Evolutionary conservation across 139 green algal genomes (phyloP).

Genomic region (Desmodesmus armatus): DNA sequence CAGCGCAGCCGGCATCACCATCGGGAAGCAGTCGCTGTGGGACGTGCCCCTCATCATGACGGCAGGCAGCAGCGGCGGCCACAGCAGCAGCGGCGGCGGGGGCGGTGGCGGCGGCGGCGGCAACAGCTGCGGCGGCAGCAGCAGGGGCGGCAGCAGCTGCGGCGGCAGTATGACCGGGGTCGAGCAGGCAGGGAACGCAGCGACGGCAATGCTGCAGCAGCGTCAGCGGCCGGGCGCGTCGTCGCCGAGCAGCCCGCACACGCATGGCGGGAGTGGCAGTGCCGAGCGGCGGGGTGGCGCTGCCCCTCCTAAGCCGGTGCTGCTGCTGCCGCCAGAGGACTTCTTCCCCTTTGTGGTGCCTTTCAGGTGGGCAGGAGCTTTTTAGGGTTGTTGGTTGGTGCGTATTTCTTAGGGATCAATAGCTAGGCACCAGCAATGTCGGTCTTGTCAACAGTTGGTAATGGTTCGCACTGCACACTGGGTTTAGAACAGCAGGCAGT

Average conservation of each 20-base stretch:
- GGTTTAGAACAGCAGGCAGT: no score
- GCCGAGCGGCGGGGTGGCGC: neutral
- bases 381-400: neutral
- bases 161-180: neutral
- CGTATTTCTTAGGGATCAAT: no score
- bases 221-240: constrained; percentile 15
- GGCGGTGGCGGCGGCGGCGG: neutral
- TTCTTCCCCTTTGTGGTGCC: constrained; percentile 90
- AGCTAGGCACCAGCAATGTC: neutral
- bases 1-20: constrained; percentile 65
- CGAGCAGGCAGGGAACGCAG: neutral
- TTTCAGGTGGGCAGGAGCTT: constrained; percentile 68
- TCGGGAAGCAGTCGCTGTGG: constrained; percentile 71
- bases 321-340: constrained; percentile 81
- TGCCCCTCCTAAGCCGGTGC: constrained; percentile 27
- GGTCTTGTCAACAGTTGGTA: neutral
- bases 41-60: constrained; percentile 56
- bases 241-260: constrained; percentile 42
- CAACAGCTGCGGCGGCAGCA: neutral
- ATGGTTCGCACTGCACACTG: no score
- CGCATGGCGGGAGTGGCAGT: constrained; percentile 24
- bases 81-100: neutral
- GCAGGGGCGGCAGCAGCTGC: constrained; percentile 2
- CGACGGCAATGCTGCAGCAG: constrained; percentile 25
- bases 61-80: constrained; percentile 2